phyloP scores from a whole-genome alignment of 805 yeast genomes.

The Candida broadrunensis region DNA sequence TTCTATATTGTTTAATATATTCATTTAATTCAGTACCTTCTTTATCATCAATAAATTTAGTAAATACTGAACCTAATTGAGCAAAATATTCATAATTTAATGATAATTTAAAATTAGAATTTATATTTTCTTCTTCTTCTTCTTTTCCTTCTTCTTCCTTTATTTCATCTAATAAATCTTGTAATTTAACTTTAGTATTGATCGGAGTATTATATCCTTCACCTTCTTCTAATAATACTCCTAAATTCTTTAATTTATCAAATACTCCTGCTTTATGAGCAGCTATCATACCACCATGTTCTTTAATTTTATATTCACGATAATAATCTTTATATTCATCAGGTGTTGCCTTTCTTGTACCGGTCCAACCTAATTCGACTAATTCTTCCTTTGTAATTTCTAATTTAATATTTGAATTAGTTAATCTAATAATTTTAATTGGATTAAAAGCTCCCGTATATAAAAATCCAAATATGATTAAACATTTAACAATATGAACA shows the following conservation, averaged over 20 bases:
- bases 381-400: slow-evolving; percentile 54
- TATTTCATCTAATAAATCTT: slow-evolving; percentile 23
- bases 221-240: slow-evolving; percentile 62
- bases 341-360: slow-evolving; percentile 68
- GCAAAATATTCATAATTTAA: slow-evolving; percentile 56
- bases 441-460: slow-evolving; percentile 82
- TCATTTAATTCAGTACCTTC: slow-evolving; percentile 35
- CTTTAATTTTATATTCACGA: slow-evolving; percentile 60
- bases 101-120: slow-evolving; percentile 39
- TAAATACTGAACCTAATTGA: slow-evolving; percentile 47
- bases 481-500: slow-evolving; percentile 65
- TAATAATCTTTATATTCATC: slow-evolving; percentile 69
- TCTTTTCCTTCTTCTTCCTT: slow-evolving; percentile 21
- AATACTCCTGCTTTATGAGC: slow-evolving; percentile 77
- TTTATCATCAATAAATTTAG: slow-evolving; percentile 36
- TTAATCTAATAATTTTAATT: slow-evolving; percentile 30
- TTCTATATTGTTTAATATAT: slow-evolving; percentile 61
- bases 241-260: slow-evolving; percentile 53
- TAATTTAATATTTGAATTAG: slow-evolving; percentile 22
- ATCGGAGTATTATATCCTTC: slow-evolving; percentile 78
- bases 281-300: slow-evolving; percentile 70
- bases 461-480: slow-evolving; percentile 53
- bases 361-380: slow-evolving; percentile 88
- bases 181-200: slow-evolving; percentile 23
- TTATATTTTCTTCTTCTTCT: slow-evolving; percentile 3